Conservation (phyloP, 768 basidiomycete genomes). For the Dacryopinax primogenitus region DNA sequence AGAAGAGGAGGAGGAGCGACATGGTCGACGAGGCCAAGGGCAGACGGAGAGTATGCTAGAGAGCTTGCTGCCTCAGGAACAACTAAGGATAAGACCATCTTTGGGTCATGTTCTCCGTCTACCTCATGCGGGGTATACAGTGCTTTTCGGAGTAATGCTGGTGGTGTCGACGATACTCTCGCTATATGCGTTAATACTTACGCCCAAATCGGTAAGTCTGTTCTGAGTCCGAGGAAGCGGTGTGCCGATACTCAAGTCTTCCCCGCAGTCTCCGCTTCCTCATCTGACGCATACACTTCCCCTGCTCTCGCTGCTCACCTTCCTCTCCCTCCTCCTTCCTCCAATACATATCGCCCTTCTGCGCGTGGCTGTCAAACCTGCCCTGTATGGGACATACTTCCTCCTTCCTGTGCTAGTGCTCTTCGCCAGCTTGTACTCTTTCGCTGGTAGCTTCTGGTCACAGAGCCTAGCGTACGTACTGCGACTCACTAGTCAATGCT, state of each 20-base stretch:
- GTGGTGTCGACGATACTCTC: neutral
- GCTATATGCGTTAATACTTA: neutral
- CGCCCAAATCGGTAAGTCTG: conserved; percentile 1
- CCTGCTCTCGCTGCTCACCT: neutral
- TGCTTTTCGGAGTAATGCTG: neutral
- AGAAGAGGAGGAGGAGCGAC: neutral
- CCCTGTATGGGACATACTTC: neutral
- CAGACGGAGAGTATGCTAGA: conserved; percentile 5
- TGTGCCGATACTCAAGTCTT: neutral
- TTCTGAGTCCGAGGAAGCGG: neutral
- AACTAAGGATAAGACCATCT: neutral
- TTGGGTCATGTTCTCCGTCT: neutral
- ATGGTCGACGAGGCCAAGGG: neutral
- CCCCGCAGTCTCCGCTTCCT: neutral
- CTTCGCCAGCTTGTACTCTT: neutral
- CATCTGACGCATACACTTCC: conserved; percentile 2
- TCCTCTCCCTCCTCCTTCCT: neutral
- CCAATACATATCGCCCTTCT: conserved; percentile 3
- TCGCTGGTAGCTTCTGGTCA: conserved; percentile 3
- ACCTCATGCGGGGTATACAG: neutral
- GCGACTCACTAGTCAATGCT: neutral
- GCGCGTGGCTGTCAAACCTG: neutral
- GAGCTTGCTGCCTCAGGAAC: neutral
- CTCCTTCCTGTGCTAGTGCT: conserved; percentile 3
- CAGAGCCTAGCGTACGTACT: neutral